Percentiles rank a stretch among this genome's conserved stretches.
Evolutionary conservation across 139 green algal species (phyloP).

Genomic region (Haematococcus lacustris): DNA sequence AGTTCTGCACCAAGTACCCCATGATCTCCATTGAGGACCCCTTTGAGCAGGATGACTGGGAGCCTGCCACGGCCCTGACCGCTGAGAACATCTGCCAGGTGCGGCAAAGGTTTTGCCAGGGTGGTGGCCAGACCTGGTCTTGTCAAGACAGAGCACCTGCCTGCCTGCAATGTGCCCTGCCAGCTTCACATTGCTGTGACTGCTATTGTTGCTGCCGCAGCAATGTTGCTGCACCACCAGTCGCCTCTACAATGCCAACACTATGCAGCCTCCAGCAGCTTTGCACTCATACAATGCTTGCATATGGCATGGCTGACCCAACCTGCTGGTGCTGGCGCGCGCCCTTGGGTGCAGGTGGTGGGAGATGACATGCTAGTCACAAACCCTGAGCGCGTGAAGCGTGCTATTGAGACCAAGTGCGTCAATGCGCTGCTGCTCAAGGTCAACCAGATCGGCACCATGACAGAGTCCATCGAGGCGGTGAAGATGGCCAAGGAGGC

Average conservation of each 20-base stretch:
- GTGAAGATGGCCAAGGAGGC: slow-evolving; percentile 88
- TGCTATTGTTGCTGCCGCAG: too few relatives aligned
- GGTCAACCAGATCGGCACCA: slow-evolving; percentile 96
- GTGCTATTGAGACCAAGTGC: slow-evolving; percentile 88
- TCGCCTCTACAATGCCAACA: too few relatives aligned
- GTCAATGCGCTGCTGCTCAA: slow-evolving; percentile 93
- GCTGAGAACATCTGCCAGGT: slow-evolving; percentile 71
- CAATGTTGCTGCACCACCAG: too few relatives aligned
- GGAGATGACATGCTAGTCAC: slow-evolving; percentile 98
- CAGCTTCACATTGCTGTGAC: too few relatives aligned
- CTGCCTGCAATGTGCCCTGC: too few relatives aligned
- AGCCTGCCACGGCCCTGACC: slow-evolving; percentile 69
- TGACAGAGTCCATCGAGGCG: slow-evolving; percentile 95
- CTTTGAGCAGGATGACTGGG: slow-evolving; percentile 98
- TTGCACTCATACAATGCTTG: too few relatives aligned
- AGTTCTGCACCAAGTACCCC: slow-evolving; percentile 82
- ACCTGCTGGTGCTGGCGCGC: too few relatives aligned
- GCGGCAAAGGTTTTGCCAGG: slow-evolving; percentile 60
- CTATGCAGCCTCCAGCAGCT: too few relatives aligned
- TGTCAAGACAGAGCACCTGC: not conserved
- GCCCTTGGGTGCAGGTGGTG: slow-evolving; percentile 69
- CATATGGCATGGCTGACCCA: too few relatives aligned
- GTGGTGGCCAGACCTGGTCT: slow-evolving; percentile 70
- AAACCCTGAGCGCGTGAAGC: slow-evolving; percentile 88
- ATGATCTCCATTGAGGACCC: slow-evolving; percentile 98